Percentiles rank a stretch among this genome's conserved stretches.
phyloP scores from a whole-genome alignment of 163 green algal species.

The Volvox carteri region DNA sequence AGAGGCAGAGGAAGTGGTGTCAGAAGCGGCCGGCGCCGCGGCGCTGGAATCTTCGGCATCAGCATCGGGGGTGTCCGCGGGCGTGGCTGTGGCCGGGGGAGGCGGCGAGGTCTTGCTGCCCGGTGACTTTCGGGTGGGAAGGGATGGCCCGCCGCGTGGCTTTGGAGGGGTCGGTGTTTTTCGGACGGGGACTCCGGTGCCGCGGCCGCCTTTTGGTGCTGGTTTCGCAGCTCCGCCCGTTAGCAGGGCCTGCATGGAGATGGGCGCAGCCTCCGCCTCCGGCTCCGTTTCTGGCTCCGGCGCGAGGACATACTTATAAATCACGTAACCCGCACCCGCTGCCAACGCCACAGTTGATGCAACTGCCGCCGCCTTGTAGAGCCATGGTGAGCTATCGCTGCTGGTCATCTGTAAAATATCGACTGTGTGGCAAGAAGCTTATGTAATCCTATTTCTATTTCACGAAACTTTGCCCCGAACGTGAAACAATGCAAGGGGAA shows the following conservation, averaged over 20 bases:
- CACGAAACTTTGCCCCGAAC: too few species aligned
- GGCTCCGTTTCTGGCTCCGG: background rate
- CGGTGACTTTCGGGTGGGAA: constrained; percentile 30
- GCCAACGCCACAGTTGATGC: background rate
- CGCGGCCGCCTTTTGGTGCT: background rate
- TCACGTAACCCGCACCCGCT: constrained; percentile 36
- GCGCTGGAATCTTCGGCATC: background rate
- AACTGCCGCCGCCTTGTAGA: constrained; percentile 39
- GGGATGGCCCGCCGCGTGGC: background rate
- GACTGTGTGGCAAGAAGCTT: background rate
- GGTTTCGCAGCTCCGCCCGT: constrained; percentile 24
- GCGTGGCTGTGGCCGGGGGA: background rate
- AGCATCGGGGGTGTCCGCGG: background rate
- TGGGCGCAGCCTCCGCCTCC: background rate
- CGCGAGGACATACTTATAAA: constrained; percentile 52
- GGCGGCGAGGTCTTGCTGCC: background rate
- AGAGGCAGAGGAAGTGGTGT: background rate
- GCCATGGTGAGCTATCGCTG: constrained; percentile 19
- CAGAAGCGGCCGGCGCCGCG: background rate
- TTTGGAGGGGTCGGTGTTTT: constrained; percentile 23
- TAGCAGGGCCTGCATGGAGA: constrained; percentile 47
- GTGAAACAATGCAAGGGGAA: too few species aligned
- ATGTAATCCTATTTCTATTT: background rate
- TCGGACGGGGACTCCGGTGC: background rate
- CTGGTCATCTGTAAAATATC: constrained; percentile 6